Evolutionary conservation across 371 early-diverging fungal species (phyloP).

Genomic region (Zychaea mexicana): DNA sequence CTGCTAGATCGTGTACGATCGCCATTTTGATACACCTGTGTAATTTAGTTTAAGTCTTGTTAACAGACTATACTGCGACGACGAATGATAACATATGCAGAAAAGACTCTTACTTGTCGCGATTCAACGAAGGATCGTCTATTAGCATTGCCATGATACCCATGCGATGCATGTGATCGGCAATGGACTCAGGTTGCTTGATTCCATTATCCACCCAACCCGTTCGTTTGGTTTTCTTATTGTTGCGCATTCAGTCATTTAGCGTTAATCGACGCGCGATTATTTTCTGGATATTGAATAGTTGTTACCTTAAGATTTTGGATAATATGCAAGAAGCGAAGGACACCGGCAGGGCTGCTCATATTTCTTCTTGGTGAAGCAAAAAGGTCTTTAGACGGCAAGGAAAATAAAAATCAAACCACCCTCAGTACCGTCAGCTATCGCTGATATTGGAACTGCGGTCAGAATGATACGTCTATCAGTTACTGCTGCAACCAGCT

Average conservation of each 20-base stretch:
- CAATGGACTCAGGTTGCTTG: conserved; percentile 79
- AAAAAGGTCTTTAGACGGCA: neutral
- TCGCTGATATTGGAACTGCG: too few species aligned
- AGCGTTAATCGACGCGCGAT: too few species aligned
- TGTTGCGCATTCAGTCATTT: too few species aligned
- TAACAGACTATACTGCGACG: too few species aligned
- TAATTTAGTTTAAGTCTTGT: neutral
- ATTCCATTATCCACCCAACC: conserved; percentile 86
- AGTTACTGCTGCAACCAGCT: too few species aligned
- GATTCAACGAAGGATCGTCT: conserved; percentile 64
- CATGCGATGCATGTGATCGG: conserved; percentile 97
- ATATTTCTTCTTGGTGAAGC: neutral
- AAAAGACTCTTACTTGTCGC: conserved; percentile 59
- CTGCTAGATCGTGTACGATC: conserved; percentile 91
- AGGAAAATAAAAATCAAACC: neutral
- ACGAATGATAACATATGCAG: too few species aligned
- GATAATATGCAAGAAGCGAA: conserved; percentile 64
- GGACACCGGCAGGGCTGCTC: conserved; percentile 41
- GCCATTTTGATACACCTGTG: conserved; percentile 84
- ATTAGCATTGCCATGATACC: conserved; percentile 82
- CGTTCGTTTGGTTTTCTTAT: conserved; percentile 89
- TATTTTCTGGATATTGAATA: neutral
- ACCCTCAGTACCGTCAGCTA: too few species aligned
- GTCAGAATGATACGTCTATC: too few species aligned
- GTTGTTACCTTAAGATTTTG: conserved; percentile 66